phyloP scores from a whole-genome alignment of 257 asterid species.

The Solanum paucissectum region DNA sequence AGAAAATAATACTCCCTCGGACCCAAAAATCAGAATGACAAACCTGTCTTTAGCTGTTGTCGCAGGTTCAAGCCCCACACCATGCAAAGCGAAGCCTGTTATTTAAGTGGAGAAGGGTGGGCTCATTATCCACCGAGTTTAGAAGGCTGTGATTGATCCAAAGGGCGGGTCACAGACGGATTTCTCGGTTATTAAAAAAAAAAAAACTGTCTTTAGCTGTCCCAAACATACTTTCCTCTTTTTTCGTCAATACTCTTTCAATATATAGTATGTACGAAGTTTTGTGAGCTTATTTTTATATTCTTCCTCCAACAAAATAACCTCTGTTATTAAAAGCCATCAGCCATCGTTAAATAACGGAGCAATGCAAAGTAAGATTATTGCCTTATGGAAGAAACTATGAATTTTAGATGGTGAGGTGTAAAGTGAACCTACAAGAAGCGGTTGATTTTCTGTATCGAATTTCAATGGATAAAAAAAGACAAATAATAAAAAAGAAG shows the following conservation, averaged over 20 bases:
- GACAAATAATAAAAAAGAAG: background rate
- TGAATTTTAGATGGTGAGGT: background rate
- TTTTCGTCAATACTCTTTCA: background rate
- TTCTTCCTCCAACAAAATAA: background rate
- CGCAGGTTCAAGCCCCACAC: no score
- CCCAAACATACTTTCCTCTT: background rate
- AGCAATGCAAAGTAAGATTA: background rate
- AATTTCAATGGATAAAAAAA: background rate
- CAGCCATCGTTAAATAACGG: background rate
- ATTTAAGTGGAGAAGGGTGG: no score
- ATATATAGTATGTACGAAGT: background rate
- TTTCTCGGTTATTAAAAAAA: no score
- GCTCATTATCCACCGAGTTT: no score
- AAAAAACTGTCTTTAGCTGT: background rate
- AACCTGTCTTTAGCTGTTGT: background rate
- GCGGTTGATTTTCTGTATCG: background rate
- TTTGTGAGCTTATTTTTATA: background rate
- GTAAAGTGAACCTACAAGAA: background rate
- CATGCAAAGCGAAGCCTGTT: no score
- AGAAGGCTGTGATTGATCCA: no score
- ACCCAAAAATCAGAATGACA: background rate
- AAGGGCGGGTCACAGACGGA: no score
- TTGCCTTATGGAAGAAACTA: background rate
- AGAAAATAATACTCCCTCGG: background rate
- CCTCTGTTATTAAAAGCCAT: background rate